These are phyloP conservation scores for Helichrysum umbraculigerum DNA, from an alignment of 129 eudicot species.

Conservation along the genomic window DNA sequence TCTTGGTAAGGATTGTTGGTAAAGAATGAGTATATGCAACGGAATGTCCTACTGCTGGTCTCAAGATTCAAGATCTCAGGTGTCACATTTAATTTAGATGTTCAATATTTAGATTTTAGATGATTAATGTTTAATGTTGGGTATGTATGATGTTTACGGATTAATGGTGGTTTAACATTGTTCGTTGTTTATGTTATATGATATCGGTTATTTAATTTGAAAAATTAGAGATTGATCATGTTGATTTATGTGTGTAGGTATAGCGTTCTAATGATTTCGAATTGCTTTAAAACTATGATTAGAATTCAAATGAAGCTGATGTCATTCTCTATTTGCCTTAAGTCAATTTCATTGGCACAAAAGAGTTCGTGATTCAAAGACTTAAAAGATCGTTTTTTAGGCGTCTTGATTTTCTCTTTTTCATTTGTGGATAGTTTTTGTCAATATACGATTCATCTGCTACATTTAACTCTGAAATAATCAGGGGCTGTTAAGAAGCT, in stretches of 20 bases:
- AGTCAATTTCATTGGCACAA: not conserved
- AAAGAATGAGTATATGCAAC: too few relatives aligned
- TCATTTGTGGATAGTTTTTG: constrained; percentile 48
- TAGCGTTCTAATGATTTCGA: not conserved
- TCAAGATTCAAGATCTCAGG: not conserved
- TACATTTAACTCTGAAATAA: constrained; percentile 77
- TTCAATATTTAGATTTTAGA: too few relatives aligned
- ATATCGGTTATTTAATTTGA: not conserved
- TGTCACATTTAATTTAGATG: not conserved
- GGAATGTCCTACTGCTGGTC: too few relatives aligned
- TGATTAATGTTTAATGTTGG: not conserved
- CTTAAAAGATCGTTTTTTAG: too few relatives aligned
- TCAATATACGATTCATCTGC: constrained; percentile 68
- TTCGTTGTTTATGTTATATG: too few relatives aligned
- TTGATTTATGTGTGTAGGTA: not conserved
- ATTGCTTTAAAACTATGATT: not conserved
- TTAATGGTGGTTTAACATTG: not conserved
- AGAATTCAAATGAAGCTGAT: not conserved
- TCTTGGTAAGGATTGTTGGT: not conserved
- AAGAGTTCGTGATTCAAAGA: too few relatives aligned
- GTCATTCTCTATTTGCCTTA: not conserved
- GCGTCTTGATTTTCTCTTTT: not conserved
- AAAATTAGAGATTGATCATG: not conserved
- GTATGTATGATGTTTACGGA: not conserved
- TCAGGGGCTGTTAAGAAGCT: constrained; percentile 94